Conservation (phyloP, 305 asterid genomes). For the Fraxinus baroniana region DNA sequence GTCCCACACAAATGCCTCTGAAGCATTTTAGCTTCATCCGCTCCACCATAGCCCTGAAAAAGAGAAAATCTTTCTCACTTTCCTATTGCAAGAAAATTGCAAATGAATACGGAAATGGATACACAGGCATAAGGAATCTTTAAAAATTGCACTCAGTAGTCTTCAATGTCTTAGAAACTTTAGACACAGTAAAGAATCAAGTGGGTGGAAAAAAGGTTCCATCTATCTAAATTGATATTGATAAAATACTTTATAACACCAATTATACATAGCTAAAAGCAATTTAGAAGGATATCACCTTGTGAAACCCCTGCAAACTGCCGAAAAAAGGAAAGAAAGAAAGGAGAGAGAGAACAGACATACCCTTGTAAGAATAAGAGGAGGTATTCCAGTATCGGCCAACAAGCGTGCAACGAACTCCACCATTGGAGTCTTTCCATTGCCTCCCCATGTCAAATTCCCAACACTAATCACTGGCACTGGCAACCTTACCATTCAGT, state of each 20-base stretch:
- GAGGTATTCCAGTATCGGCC: constrained; percentile 48
- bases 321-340: not conserved
- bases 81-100: not conserved
- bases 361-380: constrained; percentile 90
- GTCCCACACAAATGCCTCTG: constrained; percentile 63
- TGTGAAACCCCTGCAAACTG: not conserved
- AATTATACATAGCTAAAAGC: not conserved
- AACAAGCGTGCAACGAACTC: constrained; percentile 73
- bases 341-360: not conserved
- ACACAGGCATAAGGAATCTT: not conserved
- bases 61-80: constrained; percentile 6
- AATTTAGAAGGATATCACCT: not conserved
- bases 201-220: not conserved
- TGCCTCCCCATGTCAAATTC: constrained; percentile 98
- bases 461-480: constrained; percentile 89
- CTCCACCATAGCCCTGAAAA: constrained; percentile 85
- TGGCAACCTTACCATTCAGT: constrained; percentile 51
- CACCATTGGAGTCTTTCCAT: constrained; percentile 95
- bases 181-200: not conserved
- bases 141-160: not conserved
- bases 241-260: not conserved
- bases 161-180: not conserved
- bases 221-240: not conserved
- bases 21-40: constrained; percentile 92
- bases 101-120: not conserved